Base-by-base conservation (phyloP, 345 rosid genomes). In the Excoecaria cochinchinensis region DNA sequence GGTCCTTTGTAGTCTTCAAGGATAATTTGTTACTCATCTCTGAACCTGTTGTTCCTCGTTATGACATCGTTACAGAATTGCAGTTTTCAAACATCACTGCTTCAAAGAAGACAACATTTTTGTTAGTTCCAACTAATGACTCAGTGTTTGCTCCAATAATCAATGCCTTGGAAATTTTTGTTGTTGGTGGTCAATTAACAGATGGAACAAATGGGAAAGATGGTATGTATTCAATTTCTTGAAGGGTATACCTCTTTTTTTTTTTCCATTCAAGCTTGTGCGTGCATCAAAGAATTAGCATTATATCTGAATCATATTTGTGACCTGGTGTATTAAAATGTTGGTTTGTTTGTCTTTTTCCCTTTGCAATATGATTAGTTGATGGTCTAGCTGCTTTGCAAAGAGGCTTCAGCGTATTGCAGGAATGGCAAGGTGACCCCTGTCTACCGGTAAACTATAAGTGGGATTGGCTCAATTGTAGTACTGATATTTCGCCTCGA, bases 391-490 rank as follows among this genome's bases (percentile, higher is more conserved):
- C 57, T 25, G 22, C 38, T 1, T 22, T 81, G 48, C 71, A 51
- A 24, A 64, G 65, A 15, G 42, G 31, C 24, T 74, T 64, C 47
- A 15, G 22, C 0, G 58, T 44, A 24, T 53, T 81, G 4, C 62
- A 31, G 25, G 58, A 5, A 22, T 81, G 74, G 78, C 71, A 66
- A 0, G 76, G 74, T 47, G 84, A 77, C 17, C 81, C 76, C 0
- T 81, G 81, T 67, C 81, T 58, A 55, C 76, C 78, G 3, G 25
- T 4, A 0, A 47, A 70, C 7, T 75, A 61, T 36, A 10, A 76
- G 0, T 75, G 85, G 82, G 80, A 72, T 57, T 78, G 77, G 82
- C 24, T 82, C 6, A 51, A 62, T 19, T 71, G 79, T 17, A 39
- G 57, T 58, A 17, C 70, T 0, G 79, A 64, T 13, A 21, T 48